These are phyloP conservation scores for Parmales sp. DNA, from an alignment of 108 stramenopile genomes.

Conservation along the genomic window DNA sequence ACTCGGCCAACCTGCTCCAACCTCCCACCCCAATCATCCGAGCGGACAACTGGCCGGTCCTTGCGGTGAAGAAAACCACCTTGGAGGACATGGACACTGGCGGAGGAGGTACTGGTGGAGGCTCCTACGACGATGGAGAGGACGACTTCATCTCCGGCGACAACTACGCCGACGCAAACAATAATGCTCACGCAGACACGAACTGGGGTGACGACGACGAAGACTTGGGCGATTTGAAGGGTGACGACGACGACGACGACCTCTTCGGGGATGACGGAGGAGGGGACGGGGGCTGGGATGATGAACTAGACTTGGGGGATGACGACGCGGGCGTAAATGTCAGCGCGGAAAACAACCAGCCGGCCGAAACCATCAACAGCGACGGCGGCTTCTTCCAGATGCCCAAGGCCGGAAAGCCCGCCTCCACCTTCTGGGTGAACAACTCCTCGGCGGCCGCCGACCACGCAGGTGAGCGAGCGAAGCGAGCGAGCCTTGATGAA, in stretches of 20 bases:
- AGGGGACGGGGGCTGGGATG: conserved; percentile 61
- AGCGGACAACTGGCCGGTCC: conserved; percentile 86
- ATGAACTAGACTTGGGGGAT: conserved; percentile 66
- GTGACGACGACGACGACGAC: conserved; percentile 41
- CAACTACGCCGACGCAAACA: neutral
- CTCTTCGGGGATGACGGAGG: conserved; percentile 45
- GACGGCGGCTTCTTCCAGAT: conserved; percentile 62
- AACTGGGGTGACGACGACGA: neutral
- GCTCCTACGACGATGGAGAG: neutral
- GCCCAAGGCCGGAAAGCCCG: conserved; percentile 77
- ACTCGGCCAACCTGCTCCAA: conserved; percentile 65
- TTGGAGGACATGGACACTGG: conserved; percentile 26
- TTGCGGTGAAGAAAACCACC: conserved; percentile 29
- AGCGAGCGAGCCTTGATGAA: too few relatives aligned
- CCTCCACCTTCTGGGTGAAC: conserved; percentile 73
- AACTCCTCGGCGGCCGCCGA: conserved; percentile 92
- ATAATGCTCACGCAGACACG: neutral
- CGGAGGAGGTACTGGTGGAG: conserved; percentile 75
- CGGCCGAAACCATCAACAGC: neutral
- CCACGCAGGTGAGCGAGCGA: too few relatives aligned
- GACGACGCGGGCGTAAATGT: conserved; percentile 32
- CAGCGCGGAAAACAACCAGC: neutral
- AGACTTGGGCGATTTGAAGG: conserved; percentile 16
- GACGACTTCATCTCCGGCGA: neutral
- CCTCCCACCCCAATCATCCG: conserved; percentile 91